Percentiles rank a stretch among this genome's conserved stretches.
phyloP scores from a whole-genome alignment of 495 filamentous ascomycete genomes.

The Apodospora peruviana region DNA sequence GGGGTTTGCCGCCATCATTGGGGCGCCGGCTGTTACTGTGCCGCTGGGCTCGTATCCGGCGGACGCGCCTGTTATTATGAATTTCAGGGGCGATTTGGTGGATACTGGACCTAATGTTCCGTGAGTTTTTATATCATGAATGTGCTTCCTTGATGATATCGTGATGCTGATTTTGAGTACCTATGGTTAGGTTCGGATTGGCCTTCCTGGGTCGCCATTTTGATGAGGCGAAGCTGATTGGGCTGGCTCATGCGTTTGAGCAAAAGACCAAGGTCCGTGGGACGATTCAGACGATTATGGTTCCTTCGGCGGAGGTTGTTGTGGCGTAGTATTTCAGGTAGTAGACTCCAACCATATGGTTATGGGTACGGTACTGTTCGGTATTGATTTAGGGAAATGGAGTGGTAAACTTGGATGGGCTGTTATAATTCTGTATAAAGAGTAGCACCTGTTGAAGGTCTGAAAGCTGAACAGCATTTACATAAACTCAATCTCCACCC shows the following conservation, averaged over 20 bases:
- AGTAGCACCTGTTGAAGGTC: too few species aligned
- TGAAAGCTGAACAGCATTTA: too few species aligned
- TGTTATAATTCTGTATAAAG: too few species aligned
- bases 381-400: too few species aligned
- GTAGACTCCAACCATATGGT: too few species aligned
- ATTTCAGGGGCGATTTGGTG: conserved; percentile 3
- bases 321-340: too few species aligned
- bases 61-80: conserved; percentile 2
- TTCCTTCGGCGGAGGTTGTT: background rate
- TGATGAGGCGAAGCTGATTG: conserved; percentile 51
- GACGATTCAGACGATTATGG: background rate
- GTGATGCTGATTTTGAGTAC: background rate
- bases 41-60: conserved; percentile 31
- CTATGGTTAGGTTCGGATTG: conserved; percentile 16
- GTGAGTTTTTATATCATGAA: background rate
- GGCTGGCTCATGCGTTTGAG: conserved; percentile 66
- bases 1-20: conserved; percentile 18
- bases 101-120: conserved; percentile 7
- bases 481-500: too few species aligned
- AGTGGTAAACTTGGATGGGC: too few species aligned
- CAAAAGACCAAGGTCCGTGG: conserved; percentile 26
- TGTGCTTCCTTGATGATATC: background rate
- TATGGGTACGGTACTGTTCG: too few species aligned
- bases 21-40: conserved; percentile 37
- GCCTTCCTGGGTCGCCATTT: conserved; percentile 51